These are phyloP conservation scores for Hypomyces rosellus DNA, from an alignment of 2,329 filamentous ascomycete genomes.

Conservation along the genomic window DNA sequence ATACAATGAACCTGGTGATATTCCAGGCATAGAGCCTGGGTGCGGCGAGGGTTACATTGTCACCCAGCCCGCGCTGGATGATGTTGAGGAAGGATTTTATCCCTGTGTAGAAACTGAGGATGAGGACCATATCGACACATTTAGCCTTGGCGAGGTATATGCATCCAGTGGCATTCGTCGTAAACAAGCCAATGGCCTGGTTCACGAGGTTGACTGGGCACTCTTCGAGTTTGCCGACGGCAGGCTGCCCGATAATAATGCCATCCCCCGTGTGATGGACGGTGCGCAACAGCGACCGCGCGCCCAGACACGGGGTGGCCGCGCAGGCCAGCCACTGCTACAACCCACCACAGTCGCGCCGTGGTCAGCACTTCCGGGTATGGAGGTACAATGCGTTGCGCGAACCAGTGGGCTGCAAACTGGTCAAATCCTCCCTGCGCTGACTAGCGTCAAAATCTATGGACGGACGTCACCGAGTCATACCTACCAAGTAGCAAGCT, in stretches of 20 bases:
- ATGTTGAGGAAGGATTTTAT: constrained; percentile 78
- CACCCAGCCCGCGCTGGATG: constrained; percentile 87
- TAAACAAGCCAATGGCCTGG: constrained; percentile 61
- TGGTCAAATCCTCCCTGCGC: constrained; percentile 68
- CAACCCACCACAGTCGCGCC: constrained; percentile 54
- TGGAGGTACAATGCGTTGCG: constrained; percentile 81
- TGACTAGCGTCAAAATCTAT: constrained; percentile 82
- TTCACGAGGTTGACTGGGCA: constrained; percentile 95
- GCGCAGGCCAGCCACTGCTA: constrained; percentile 26
- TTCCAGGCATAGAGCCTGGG: constrained; percentile 67
- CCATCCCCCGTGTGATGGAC: constrained; percentile 44
- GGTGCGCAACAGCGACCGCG: constrained; percentile 11
- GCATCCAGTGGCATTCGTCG: constrained; percentile 86
- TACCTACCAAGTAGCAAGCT: constrained; percentile 53
- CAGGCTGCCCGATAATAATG: constrained; percentile 65
- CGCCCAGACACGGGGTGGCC: constrained; percentile 17
- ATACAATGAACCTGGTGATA: constrained; percentile 63
- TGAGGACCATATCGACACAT: constrained; percentile 77
- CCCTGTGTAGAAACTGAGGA: constrained; percentile 64
- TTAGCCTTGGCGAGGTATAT: constrained; percentile 74
- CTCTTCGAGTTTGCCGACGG: constrained; percentile 72
- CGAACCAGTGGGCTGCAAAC: constrained; percentile 78
- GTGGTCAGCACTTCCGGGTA: constrained; percentile 58
- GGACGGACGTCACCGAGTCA: constrained; percentile 76
- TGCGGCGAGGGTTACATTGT: constrained; percentile 73